Evolutionary conservation across 2,329 filamentous ascomycete species (phyloP), one percentile per base, ranked within the genome.

Genomic region (Taxawa tesnikishii): DNA sequence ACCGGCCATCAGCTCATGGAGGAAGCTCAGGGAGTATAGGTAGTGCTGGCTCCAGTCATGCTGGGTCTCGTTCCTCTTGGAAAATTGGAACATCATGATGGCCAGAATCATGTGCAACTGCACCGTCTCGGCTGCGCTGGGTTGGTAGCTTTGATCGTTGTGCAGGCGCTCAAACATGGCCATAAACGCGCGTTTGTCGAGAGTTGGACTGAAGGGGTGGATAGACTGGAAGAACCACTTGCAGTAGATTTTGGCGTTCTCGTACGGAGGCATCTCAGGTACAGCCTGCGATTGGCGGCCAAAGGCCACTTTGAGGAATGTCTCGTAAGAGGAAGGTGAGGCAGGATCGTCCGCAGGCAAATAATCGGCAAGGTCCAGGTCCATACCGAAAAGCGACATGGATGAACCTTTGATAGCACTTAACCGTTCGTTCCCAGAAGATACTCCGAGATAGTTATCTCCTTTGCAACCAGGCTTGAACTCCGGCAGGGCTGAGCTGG

Each of bases 71-170:
- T 84, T 85, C 13, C 82, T 68, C 4, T 75, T 63, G n/a, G 78
- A 77, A 38, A 76, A 81, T 44, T 92, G 82, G 43, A 80, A 83
- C 48, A 77, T 76, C 44, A 88, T 79, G 30, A 75, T 76, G 8
- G 81, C 78, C 37, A 90, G 76, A 26, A 90, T 69, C 73, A 87
- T 83, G 53, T 88, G 79, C 1, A 85, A 67, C 36, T 74, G 73
- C 25, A 83, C 79, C 2, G 67, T 65, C 48, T 90, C 76, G 2
- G 79, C 67, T 0, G 69, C 54, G 0, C 70, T 68, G 1, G 80
- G 69, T 31, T 67, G 61, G 49, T 78, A 82, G 33, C 51, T 60
- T 11, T 69, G 63, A 32, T 85, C 77, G 44, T 84, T 76, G 49
- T 85, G 85, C 33, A 84, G 69, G 38, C 71, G 67, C 5, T 62